Conservation (phyloP, 169 alveolate species). For the Babesia gibsoni region DNA sequence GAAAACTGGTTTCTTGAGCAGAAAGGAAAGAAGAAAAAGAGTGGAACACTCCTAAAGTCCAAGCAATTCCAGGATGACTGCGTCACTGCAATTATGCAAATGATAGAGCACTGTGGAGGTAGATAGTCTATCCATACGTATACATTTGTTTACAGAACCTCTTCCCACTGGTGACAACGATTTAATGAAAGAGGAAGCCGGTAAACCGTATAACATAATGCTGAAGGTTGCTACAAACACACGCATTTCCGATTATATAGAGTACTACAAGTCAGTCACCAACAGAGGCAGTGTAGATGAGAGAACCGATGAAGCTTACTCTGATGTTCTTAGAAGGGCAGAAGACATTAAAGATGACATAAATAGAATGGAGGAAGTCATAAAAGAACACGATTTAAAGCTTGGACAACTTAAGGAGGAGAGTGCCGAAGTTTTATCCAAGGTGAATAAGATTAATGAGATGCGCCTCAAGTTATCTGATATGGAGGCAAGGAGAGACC, state of each 20-base stretch:
- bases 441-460: not conserved
- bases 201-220: constrained; percentile 26
- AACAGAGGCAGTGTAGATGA: not conserved
- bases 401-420: constrained; percentile 8
- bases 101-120: constrained; percentile 11
- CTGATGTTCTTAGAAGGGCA: not conserved
- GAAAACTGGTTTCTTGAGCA: too few relatives aligned
- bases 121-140: not conserved
- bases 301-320: constrained; percentile 3
- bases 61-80: constrained; percentile 24
- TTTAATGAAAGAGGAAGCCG: not conserved
- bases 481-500: not conserved
- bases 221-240: constrained; percentile 33
- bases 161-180: not conserved
- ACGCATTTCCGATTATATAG: constrained; percentile 45
- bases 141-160: too few relatives aligned
- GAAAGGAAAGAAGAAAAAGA: constrained; percentile 30
- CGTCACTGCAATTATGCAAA: constrained; percentile 18
- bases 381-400: not conserved
- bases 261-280: constrained; percentile 26
- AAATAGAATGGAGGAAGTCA: not conserved
- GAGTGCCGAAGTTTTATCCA: not conserved
- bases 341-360: not conserved
- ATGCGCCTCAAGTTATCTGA: not conserved
- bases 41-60: not conserved